Percentiles rank a stretch among this genome's conserved stretches.
These are phyloP conservation scores for Nakaseomyces nivariensis DNA, from an alignment of 1,139 yeast genomes.

Conservation along the genomic window DNA sequence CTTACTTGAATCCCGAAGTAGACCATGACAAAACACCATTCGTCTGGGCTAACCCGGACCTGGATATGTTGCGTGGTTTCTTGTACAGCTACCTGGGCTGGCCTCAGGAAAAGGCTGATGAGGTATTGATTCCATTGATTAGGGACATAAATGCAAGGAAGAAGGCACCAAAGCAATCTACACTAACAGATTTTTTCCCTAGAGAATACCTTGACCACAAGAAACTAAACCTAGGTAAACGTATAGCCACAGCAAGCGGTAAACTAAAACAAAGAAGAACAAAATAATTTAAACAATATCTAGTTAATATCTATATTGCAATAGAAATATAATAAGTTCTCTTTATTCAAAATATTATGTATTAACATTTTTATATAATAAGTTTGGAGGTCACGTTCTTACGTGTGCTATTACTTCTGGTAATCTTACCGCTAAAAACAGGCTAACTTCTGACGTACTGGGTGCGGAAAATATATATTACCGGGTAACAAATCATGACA, in stretches of 20 bases:
- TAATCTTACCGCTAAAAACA: no score
- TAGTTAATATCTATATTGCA: no score
- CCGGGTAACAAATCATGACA: no score
- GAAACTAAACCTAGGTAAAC: slow-evolving; percentile 44
- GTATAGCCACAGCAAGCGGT: slow-evolving; percentile 49
- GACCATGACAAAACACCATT: slow-evolving; percentile 70
- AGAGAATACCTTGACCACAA: slow-evolving; percentile 34
- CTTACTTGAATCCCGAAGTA: slow-evolving; percentile 72
- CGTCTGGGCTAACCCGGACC: slow-evolving; percentile 84
- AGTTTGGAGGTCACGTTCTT: no score
- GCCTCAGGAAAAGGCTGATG: slow-evolving; percentile 68
- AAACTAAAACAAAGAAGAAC: slow-evolving; percentile 33
- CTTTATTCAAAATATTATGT: no score
- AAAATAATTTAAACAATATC: slow-evolving; percentile 4
- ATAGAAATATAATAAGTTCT: no score
- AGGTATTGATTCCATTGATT: slow-evolving; percentile 80
- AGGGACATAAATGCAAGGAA: slow-evolving; percentile 60
- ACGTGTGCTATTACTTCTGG: no score
- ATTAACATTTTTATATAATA: no score
- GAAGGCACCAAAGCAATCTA: slow-evolving; percentile 45
- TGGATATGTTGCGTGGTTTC: slow-evolving; percentile 66
- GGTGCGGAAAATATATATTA: no score
- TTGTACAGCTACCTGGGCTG: slow-evolving; percentile 72
- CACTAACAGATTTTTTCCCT: slow-evolving; percentile 52
- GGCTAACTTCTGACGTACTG: no score